These are phyloP conservation scores for Verticillium nonalfalfae DNA, from an alignment of 2,329 filamentous ascomycete species.

Conservation along the genomic window DNA sequence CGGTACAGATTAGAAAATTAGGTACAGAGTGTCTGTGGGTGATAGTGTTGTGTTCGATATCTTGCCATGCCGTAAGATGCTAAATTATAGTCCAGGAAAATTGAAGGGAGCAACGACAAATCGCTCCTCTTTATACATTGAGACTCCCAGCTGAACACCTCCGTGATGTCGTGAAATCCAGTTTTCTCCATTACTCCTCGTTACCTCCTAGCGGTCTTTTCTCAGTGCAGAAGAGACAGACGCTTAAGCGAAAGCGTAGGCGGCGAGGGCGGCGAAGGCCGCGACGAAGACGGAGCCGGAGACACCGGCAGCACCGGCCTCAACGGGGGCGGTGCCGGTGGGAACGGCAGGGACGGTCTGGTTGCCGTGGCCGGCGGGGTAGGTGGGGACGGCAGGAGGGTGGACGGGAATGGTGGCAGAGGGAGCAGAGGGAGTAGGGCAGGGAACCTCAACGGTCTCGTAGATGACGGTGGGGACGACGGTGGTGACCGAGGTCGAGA, in stretches of 20 bases:
- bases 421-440: slow-evolving; percentile 25
- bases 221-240: background rate
- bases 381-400: slow-evolving; percentile 7
- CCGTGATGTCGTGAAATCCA: slow-evolving; percentile 21
- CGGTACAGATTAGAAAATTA: slow-evolving; percentile 41
- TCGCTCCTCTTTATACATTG: slow-evolving; percentile 23
- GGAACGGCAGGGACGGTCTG: slow-evolving; percentile 16
- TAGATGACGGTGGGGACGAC: slow-evolving; percentile 49
- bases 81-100: slow-evolving; percentile 13
- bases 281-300: slow-evolving; percentile 48
- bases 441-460: slow-evolving; percentile 33
- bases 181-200: background rate
- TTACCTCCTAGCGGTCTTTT: slow-evolving; percentile 14
- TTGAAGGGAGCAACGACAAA: slow-evolving; percentile 1
- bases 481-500: slow-evolving; percentile 51
- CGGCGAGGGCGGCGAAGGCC: slow-evolving; percentile 46
- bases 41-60: slow-evolving; percentile 14
- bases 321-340: slow-evolving; percentile 28
- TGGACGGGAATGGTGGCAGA: slow-evolving; percentile 16
- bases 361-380: background rate
- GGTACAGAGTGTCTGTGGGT: slow-evolving; percentile 22
- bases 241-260: slow-evolving; percentile 48
- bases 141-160: slow-evolving; percentile 1
- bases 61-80: slow-evolving; percentile 10
- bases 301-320: slow-evolving; percentile 46